Evolutionary conservation across 2,329 filamentous ascomycete genomes (phyloP).

Genomic region (Colletotrichum incanum): DNA sequence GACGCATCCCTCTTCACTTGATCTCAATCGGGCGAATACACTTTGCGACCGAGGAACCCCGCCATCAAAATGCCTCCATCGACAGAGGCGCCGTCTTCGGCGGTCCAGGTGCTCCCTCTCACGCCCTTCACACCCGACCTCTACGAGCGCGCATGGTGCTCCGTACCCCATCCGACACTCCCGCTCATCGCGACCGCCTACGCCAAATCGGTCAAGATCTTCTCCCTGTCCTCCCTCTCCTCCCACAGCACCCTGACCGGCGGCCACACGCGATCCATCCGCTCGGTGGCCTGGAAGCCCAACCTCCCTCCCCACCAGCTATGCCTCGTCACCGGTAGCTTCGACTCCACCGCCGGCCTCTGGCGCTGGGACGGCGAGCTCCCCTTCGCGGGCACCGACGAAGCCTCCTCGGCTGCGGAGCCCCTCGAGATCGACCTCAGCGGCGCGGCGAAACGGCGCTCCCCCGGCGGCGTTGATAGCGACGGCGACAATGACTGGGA

Average conservation of each 20-base stretch:
- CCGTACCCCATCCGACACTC: conserved; percentile 86
- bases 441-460: conserved; percentile 8
- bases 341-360: conserved; percentile 91
- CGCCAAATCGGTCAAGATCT: conserved; percentile 89
- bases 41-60: conserved; percentile 6
- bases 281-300: conserved; percentile 87
- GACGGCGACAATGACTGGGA: conserved; percentile 89
- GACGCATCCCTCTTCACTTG: background rate
- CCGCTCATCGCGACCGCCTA: conserved; percentile 92
- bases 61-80: conserved; percentile 29
- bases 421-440: conserved; percentile 61
- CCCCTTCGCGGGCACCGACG: conserved; percentile 37
- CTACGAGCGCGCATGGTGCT: conserved; percentile 86
- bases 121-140: conserved; percentile 70
- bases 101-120: conserved; percentile 60
- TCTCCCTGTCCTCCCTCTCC: conserved; percentile 86
- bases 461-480: conserved; percentile 52
- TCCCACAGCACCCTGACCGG: conserved; percentile 86
- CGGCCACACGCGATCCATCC: conserved; percentile 92
- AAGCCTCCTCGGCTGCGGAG: conserved; percentile 43
- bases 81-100: conserved; percentile 27
- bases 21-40: background rate
- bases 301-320: conserved; percentile 72
- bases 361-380: conserved; percentile 77
- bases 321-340: conserved; percentile 91